Base-by-base conservation (phyloP, 1,139 yeast species). In the Kodamaea plutei region DNA sequence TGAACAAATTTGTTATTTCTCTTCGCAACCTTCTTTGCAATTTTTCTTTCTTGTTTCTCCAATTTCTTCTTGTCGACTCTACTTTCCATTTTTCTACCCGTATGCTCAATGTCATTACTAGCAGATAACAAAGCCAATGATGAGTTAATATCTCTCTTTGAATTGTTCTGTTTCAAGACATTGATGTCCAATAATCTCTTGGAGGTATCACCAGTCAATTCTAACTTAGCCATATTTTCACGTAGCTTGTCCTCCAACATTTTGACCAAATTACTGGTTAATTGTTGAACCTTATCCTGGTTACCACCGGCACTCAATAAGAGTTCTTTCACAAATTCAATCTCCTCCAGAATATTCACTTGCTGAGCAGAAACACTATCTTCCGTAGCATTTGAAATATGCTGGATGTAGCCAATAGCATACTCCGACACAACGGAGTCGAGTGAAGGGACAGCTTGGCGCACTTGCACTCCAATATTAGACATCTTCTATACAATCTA, bases 31-130 rank as follows among this genome's bases (percentile, higher is more conserved):
- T 91, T 91, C 52, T 91, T 88, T 22, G 96, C 96, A 56, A 91
- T 89, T 68, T 91, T 91, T 52, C 89, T 77, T 64, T 91, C 98
- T 38, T 96, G 98, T 61, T 91, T 91, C 54, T 89, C 96, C 54
- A 91, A 76, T 60, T 91, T 91, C 78, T 88, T 89, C 69, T 82
- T 84, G 58, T 91, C 98, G 29, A 91, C 99, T 52, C 94, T 77
- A 35, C 93, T 80, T 56, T 91, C 97, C 65, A 88, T 83, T 48
- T 82, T 80, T 60, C 96, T 75, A 30, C 96, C 96, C 1, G 94
- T 73, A 44, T 89, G 93, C 40, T 89, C 96, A 44, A 91, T 81
- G 52, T 88, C 96, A 39, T 76, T 75, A 16, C 82, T 73, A 15
- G 88, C 88, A 45, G 83, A 84, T 31, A 85, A 60, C 51, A 84